Conservation (phyloP, 192 early-diverging fungal species). For the Backusella psychrophila region DNA sequence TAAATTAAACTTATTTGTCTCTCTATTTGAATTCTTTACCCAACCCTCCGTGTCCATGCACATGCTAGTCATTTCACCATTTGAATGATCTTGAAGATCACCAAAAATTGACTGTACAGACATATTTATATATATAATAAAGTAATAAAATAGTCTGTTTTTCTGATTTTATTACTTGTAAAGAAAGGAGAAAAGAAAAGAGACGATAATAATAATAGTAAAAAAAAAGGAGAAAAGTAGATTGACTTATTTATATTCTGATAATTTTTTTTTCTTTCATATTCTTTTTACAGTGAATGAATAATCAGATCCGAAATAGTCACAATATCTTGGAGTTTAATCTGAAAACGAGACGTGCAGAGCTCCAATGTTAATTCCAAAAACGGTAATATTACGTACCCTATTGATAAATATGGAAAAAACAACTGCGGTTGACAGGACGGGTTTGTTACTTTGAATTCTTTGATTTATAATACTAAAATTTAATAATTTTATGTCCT, state of each 20-base stretch:
- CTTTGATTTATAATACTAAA: not conserved
- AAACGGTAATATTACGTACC: not conserved
- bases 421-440: not conserved
- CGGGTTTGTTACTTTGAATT: not conserved
- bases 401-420: not conserved
- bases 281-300: not conserved
- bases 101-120: not conserved
- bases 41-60: constrained; percentile 41
- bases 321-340: not conserved
- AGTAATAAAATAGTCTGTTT: not conserved
- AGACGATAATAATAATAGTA: not conserved
- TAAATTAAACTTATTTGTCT: not conserved
- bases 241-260: not conserved
- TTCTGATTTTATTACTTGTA: not conserved
- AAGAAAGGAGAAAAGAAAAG: not conserved
- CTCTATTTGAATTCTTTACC: constrained; percentile 21
- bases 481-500: no score
- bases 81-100: not conserved
- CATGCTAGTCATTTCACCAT: not conserved
- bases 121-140: not conserved
- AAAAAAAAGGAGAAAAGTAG: not conserved
- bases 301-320: not conserved
- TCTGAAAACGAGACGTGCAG: not conserved
- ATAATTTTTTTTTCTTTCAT: not conserved
- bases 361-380: not conserved